phyloP scores from a whole-genome alignment of 2,329 filamentous ascomycete species.

The Daldinia sp. region DNA sequence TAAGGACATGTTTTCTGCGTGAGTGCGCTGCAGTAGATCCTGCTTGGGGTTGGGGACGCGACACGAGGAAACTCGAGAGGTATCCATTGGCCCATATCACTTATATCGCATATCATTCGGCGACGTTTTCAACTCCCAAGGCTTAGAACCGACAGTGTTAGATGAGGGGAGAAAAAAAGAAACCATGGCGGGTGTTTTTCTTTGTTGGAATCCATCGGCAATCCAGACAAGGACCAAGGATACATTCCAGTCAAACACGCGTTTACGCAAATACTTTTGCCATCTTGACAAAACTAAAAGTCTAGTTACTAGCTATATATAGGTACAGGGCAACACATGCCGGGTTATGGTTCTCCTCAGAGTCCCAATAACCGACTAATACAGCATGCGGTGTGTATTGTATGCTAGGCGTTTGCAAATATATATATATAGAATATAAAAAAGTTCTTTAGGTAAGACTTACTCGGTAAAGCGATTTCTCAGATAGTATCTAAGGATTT shows the following conservation, averaged over 20 bases:
- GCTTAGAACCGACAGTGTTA: background rate
- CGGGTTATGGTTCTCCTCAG: background rate
- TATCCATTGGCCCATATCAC: conserved; percentile 21
- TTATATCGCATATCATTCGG: background rate
- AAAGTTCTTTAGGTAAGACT: background rate
- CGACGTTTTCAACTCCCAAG: background rate
- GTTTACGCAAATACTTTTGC: background rate
- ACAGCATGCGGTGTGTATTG: too few relatives aligned
- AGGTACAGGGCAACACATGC: too few relatives aligned
- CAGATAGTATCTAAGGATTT: background rate
- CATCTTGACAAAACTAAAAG: background rate
- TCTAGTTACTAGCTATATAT: background rate
- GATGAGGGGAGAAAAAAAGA: background rate
- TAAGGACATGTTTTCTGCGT: conserved; percentile 17
- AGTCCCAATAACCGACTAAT: background rate
- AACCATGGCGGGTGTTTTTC: conserved; percentile 1
- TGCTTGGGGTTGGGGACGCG: background rate
- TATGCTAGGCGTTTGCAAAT: background rate
- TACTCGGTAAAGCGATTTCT: background rate
- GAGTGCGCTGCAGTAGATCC: background rate
- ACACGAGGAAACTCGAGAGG: background rate
- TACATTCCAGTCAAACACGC: conserved; percentile 20
- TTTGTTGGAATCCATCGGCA: conserved; percentile 15
- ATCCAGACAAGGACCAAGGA: background rate
- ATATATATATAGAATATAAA: too few relatives aligned